Evolutionary conservation across 2,329 filamentous ascomycete species (phyloP).

Genomic region (Colletotrichum lini): DNA sequence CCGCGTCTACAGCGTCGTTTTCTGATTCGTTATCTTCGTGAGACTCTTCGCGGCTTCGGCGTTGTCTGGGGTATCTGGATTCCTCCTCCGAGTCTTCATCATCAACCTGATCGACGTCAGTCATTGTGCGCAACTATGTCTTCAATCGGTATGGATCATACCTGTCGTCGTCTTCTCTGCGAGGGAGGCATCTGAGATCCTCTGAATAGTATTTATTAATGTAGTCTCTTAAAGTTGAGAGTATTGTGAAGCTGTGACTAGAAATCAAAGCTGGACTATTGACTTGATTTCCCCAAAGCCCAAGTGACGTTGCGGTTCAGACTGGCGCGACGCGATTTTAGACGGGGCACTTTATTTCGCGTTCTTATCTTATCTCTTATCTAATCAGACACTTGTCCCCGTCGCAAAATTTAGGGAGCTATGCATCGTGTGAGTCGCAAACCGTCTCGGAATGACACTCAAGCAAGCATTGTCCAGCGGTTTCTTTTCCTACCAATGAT

Average conservation of each 20-base stretch:
- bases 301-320: background rate
- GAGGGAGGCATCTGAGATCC: slow-evolving; percentile 49
- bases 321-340: slow-evolving; percentile 30
- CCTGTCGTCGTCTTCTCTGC: slow-evolving; percentile 52
- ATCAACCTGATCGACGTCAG: slow-evolving; percentile 44
- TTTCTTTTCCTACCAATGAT: slow-evolving; percentile 51
- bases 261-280: background rate
- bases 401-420: slow-evolving; percentile 41
- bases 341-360: slow-evolving; percentile 31
- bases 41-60: slow-evolving; percentile 48
- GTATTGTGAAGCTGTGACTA: background rate
- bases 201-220: too few species aligned
- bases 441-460: slow-evolving; percentile 9
- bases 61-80: slow-evolving; percentile 51
- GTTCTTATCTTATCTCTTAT: slow-evolving; percentile 41
- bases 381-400: slow-evolving; percentile 37
- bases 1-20: slow-evolving; percentile 53
- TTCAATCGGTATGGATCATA: slow-evolving; percentile 43
- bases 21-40: slow-evolving; percentile 53
- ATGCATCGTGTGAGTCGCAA: slow-evolving; percentile 8
- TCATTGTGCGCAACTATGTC: background rate
- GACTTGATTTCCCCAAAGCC: background rate
- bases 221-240: too few species aligned
- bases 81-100: slow-evolving; percentile 52
- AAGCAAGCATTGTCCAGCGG: slow-evolving; percentile 4